Base-by-base conservation (phyloP, 441 rosid genomes). In the Erysimum cheiri region DNA sequence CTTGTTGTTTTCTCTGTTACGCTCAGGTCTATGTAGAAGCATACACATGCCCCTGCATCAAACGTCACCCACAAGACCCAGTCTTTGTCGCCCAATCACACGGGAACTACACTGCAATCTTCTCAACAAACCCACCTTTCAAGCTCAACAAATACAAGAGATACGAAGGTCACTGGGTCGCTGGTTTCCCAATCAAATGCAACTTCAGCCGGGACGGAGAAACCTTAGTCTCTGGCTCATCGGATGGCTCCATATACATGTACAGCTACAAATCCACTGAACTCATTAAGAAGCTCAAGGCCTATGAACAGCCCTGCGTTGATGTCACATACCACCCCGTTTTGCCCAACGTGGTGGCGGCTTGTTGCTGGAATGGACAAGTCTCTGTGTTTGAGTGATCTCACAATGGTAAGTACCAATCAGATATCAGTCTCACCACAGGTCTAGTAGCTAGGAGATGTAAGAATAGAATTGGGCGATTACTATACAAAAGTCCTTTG, bases 11-110 rank as follows among this genome's bases (percentile, higher is more conserved):
- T 64, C 67, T n/a, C 11, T 17, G 75, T 69, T 22, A 9, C 41
- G 29, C 31, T 55, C 83, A 87, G 96, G 89, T 94, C 63, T 92
- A 92, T 69, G 84, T 81, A 70, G 96, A 94, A 74, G 97, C 99
- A 66, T 92, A 84, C 76, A 86, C 94, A 3, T 92, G 94, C 61
- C 85, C 97, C 50, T 81, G 94, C 66, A 69, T 86, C 70, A 78
- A 88, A 80, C 62, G 46, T 44, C 99, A 90, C 68, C 98, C 91
- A 1, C 65, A 64, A 44, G 91, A 88, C 61, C 85, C 87, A 10
- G 72, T 53, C 59, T 90, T 92, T 26, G 81, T 92, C 29, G 91
- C 94, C 12, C 97, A 86, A 74, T 94, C 98, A 46, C 82, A 90
- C 76, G 98, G 91, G 48, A 90, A 94, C 73, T 92, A 92, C 70